Evolutionary conservation across 2,329 filamentous ascomycete genomes (phyloP).

Genomic region (Penicillium janthinellum): DNA sequence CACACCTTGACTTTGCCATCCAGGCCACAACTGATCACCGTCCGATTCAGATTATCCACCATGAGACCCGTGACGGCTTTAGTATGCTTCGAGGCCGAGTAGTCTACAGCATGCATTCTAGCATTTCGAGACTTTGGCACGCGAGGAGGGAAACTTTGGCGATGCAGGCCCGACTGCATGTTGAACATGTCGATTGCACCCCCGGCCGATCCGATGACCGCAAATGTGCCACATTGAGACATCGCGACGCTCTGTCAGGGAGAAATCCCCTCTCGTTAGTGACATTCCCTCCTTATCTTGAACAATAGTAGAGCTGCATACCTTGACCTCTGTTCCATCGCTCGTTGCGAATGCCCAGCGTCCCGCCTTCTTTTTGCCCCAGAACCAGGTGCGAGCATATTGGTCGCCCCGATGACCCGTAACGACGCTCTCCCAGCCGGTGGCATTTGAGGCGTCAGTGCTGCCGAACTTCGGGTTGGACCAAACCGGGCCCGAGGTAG

Average conservation of each 20-base stretch:
- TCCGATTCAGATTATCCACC: constrained; percentile 86
- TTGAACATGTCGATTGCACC: constrained; percentile 96
- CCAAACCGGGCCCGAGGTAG: constrained; percentile 81
- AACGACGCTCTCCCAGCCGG: constrained; percentile 95
- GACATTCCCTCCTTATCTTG: not conserved
- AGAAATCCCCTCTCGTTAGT: constrained; percentile 1
- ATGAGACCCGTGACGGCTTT: constrained; percentile 82
- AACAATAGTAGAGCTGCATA: constrained; percentile 25
- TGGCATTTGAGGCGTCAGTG: constrained; percentile 73
- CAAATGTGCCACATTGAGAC: constrained; percentile 91
- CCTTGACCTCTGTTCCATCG: constrained; percentile 74
- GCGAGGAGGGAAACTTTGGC: constrained; percentile 81
- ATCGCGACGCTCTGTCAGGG: constrained; percentile 72
- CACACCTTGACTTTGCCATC: constrained; percentile 83
- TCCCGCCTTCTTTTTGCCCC: constrained; percentile 90
- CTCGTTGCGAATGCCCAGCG: constrained; percentile 89
- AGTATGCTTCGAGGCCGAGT: constrained; percentile 65
- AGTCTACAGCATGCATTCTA: constrained; percentile 39
- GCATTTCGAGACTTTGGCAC: constrained; percentile 64
- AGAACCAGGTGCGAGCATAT: constrained; percentile 94
- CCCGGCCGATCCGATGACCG: constrained; percentile 78
- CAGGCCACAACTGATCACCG: constrained; percentile 79
- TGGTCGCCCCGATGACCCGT: constrained; percentile 87
- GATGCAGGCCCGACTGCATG: constrained; percentile 85
- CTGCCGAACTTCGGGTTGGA: constrained; percentile 70